phyloP scores from a whole-genome alignment of 305 asterid genomes.

The Ajuga reptans region DNA sequence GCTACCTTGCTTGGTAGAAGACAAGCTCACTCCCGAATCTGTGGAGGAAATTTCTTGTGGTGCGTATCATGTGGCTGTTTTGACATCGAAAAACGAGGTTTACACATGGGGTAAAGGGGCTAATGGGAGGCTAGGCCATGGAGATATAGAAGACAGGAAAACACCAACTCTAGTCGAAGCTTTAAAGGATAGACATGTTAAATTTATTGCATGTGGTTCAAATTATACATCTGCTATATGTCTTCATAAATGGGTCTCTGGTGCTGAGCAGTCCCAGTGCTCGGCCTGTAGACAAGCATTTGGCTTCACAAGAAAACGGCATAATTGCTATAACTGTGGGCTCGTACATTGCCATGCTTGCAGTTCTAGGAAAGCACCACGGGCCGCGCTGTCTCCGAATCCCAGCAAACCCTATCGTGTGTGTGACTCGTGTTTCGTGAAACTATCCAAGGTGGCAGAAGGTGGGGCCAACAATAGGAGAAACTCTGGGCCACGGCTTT shows the following conservation, averaged over 20 bases:
- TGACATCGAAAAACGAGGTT: slow-evolving; percentile 85
- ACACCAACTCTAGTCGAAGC: slow-evolving; percentile 71
- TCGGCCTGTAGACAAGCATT: slow-evolving; percentile 89
- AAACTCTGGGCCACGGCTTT: slow-evolving; percentile 67
- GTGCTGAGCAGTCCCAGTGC: slow-evolving; percentile 93
- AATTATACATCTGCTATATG: slow-evolving; percentile 82
- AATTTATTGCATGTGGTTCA: slow-evolving; percentile 84
- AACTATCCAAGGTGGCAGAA: slow-evolving; percentile 73
- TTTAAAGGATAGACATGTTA: slow-evolving; percentile 77
- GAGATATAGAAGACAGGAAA: slow-evolving; percentile 88
- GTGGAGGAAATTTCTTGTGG: slow-evolving; percentile 87
- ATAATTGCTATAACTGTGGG: slow-evolving; percentile 94
- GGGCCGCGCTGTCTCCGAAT: slow-evolving; percentile 93
- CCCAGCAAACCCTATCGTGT: slow-evolving; percentile 88
- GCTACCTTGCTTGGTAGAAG: slow-evolving; percentile 71
- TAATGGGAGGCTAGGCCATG: slow-evolving; percentile 93
- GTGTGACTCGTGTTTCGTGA: slow-evolving; percentile 79
- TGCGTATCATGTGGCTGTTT: slow-evolving; percentile 76
- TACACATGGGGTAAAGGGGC: slow-evolving; percentile 98
- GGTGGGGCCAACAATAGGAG: slow-evolving; percentile 57
- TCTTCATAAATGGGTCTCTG: slow-evolving; percentile 89
- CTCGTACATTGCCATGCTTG: slow-evolving; percentile 94
- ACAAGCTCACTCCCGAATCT: slow-evolving; percentile 55
- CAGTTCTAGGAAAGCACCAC: slow-evolving; percentile 71
- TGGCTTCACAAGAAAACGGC: slow-evolving; percentile 93